These are phyloP conservation scores for Rhizophagus clarus DNA, from an alignment of 192 early-diverging fungal species.

Conservation along the genomic window DNA sequence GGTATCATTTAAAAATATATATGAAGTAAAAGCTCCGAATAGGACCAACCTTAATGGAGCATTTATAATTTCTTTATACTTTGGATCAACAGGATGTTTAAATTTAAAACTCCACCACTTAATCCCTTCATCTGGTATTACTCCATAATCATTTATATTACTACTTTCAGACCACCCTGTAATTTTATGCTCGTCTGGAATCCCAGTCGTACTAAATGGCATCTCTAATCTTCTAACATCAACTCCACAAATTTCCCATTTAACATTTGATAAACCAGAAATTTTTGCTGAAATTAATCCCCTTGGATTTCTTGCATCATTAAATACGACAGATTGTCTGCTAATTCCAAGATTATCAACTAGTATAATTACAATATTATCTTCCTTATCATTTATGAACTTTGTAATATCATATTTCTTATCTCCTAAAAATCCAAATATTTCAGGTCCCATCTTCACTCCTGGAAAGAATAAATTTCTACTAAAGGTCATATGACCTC, in stretches of 20 bases:
- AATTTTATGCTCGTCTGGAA: constrained; percentile 64
- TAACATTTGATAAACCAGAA: constrained; percentile 56
- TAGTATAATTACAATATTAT: constrained; percentile 70
- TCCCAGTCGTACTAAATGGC: constrained; percentile 65
- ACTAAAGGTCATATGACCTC: constrained; percentile 80
- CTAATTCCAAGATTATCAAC: constrained; percentile 80
- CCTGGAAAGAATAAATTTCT: constrained; percentile 56
- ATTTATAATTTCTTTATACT: constrained; percentile 14
- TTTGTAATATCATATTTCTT: constrained; percentile 60
- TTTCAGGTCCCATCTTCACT: constrained; percentile 74
- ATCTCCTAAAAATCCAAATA: constrained; percentile 50
- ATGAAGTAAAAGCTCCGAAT: constrained; percentile 67
- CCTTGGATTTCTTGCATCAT: constrained; percentile 75
- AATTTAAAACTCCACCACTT: constrained; percentile 46
- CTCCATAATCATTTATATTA: background rate
- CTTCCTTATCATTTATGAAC: constrained; percentile 34
- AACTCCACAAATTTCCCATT: constrained; percentile 76
- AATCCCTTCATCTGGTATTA: constrained; percentile 35
- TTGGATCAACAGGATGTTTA: background rate
- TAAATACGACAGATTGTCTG: constrained; percentile 68
- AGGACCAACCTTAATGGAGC: constrained; percentile 69
- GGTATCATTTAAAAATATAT: constrained; percentile 68
- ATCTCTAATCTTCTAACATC: constrained; percentile 62
- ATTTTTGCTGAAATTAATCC: constrained; percentile 71
- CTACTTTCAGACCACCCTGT: constrained; percentile 46